Base-by-base conservation (phyloP, 2,329 filamentous ascomycete species). In the Hypoxylon sp. region DNA sequence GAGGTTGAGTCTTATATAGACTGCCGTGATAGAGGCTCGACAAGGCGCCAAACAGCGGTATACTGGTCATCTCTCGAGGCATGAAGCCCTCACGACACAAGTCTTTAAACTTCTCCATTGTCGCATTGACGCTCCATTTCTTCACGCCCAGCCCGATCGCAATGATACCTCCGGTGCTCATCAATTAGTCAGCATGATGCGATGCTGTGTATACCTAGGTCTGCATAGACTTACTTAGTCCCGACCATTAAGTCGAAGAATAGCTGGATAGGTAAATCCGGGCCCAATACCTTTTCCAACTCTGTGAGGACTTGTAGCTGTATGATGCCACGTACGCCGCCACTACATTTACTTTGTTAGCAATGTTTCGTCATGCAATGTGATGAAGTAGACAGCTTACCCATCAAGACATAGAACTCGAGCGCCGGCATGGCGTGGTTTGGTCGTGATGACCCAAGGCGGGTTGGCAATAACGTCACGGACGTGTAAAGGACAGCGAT, bases 201-300 rank as follows among this genome's bases (percentile, higher is more conserved):
- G 25, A 9, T 25, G 32, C 5, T 9, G 4, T 14, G 41, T 10
- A 7, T 19, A 11, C 11, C 17, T 14, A 43, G 9, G 7, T 10
- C 32, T 13, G 3, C 3, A n/a, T 19, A 17, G 10, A 72, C 75
- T 72, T 58, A 77, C 76, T 75, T 74, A 5, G 75, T 74, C 17
- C 76, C 76, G 7, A 78, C 75, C 3, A 78, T 77, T 25, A 78
- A 43, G 57, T 78, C 76, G 45, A 78, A 77, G 63, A 78, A 78
- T 3, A 76, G 56, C 50, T 78, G 76, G 2, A 78, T 72, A 2
- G 76, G 76, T 7, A 78, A 59, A 11, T 75, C 73, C 3, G 75
- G 64, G 0, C 76, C 76, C 0, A 78, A 62, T n/a, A 76, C 69
- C 53, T 72, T 75, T 60, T 78, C 76, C 14, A 78, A 59, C 55